Base-by-base conservation (phyloP, 805 yeast genomes). In the Lachancea sp. region DNA sequence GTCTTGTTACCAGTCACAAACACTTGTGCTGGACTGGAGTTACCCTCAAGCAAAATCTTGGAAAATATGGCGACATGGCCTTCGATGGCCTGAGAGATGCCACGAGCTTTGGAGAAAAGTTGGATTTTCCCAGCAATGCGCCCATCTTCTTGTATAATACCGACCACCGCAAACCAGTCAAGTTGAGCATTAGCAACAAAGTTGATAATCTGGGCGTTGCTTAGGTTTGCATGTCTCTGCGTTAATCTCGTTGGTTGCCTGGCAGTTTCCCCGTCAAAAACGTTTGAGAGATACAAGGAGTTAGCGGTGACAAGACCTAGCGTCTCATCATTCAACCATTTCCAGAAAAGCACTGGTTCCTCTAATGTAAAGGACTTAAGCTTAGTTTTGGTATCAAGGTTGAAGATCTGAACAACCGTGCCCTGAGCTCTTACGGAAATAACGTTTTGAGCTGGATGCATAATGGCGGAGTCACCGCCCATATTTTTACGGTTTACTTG, bases 41-140 rank as follows among this genome's bases (percentile, higher is more conserved):
- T 85, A 41, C 87, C 87, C 38, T 78, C 83, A 52, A 90, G 70
- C 46, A 78, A 73, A 48, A 92, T 68, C 45, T 73, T 70, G 40
- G 96, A 87, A 67, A 92, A 92, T 30, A 79, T 78, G 45, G 95
- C 92, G 41, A 94, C 97, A 64, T 92, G 98, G 55, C 98, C 98
- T 59, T 92, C 97, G 54, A 92, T 86, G 16, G 95, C 89, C 68
- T 92, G 99, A 11, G 97, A 89, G 29, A 90, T 85, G 58, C 84
- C 83, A 67, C 97, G 80, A 40, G 81, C 78, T 61, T 82, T 83
- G 45, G 95, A 83, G 67, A 70, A 92, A 47, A 92, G 77, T 70
- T 92, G 99, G 61, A 90, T 84, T 66, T 86, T 94, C 60, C 99
- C 99, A 24, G 87, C 96, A 51, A 92, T 86, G 55, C 94, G 78